Evolutionary conservation across 2,329 filamentous ascomycete species (phyloP).

Genomic region (Penicillium paneum): DNA sequence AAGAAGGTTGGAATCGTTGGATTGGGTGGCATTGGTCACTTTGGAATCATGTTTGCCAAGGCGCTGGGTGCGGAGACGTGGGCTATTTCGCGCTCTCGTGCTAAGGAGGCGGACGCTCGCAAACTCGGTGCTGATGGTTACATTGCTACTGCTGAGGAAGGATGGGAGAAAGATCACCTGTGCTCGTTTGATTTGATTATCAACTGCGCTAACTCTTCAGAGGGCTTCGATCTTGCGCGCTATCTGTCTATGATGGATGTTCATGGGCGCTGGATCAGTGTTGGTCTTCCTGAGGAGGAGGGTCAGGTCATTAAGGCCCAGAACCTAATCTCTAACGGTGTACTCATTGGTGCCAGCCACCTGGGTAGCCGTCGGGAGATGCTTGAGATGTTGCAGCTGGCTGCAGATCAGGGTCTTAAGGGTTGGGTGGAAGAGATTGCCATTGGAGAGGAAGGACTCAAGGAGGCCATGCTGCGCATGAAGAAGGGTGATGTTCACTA

Average conservation of each 20-base stretch:
- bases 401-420: slow-evolving; percentile 65
- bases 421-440: slow-evolving; percentile 69
- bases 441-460: slow-evolving; percentile 67
- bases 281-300: slow-evolving; percentile 74
- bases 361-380: slow-evolving; percentile 68
- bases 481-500: slow-evolving; percentile 70
- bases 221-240: slow-evolving; percentile 56
- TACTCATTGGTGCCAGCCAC: slow-evolving; percentile 68
- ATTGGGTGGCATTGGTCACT: slow-evolving; percentile 66
- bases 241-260: slow-evolving; percentile 80
- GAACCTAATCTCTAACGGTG: slow-evolving; percentile 70
- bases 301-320: slow-evolving; percentile 69
- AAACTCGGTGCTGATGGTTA: slow-evolving; percentile 61
- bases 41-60: slow-evolving; percentile 67
- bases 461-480: slow-evolving; percentile 66
- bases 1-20: slow-evolving; percentile 44
- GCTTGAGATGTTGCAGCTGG: slow-evolving; percentile 68
- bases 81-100: slow-evolving; percentile 58
- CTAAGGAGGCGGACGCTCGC: slow-evolving; percentile 59
- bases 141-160: slow-evolving; percentile 56
- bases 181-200: slow-evolving; percentile 64
- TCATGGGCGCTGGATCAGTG: slow-evolving; percentile 74
- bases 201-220: slow-evolving; percentile 75
- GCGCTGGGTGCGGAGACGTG: slow-evolving; percentile 63
- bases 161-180: slow-evolving; percentile 55